Base-by-base conservation (phyloP, 768 basidiomycete genomes). In the Pluteus cervinus region DNA sequence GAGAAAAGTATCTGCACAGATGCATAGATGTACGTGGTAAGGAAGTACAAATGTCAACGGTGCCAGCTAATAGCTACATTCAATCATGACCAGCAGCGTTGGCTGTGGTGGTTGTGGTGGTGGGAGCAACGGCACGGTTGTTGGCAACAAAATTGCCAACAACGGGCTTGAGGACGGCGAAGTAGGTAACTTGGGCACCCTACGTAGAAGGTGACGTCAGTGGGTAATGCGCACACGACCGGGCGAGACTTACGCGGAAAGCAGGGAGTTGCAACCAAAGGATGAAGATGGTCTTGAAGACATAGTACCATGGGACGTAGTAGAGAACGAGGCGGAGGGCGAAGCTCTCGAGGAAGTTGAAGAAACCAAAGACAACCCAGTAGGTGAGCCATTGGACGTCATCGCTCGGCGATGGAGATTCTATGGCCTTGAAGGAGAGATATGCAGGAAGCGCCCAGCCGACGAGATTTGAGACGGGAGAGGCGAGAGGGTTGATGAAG, bases 321-420 rank as follows among this genome's bases (percentile, higher is more conserved):
- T 93, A 90, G 47, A 97, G 80, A 43, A 96, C 75, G 43, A 86
- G 42, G 36, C 85, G 77, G 46, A 88, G 69, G 36, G 86, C 88
- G 50, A 94, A 73, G 53, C 77, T 82, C 67, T 97, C 94, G 43
- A 87, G 52, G 64, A 96, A 88, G 69, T 85, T 94, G 76, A 96
- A 82, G 62, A 81, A 85, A 38, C 90, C 91, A 50, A 96, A 93
- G 37, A 94, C 75, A 55, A 88, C 74, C 94, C 94, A 98, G 72
- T 98, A 98, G 2, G 93, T 94, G 54, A 97, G 73, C 92, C 92
- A 97, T 65, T 96, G 92, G 52, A 85, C 71, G 62, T 94, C 87
- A 49, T 94, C 90, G 48, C 81, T 73, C 42, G 80, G 69, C 3
- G 75, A 71, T n/a, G 89, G 87, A 4, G 74, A 63, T 62, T 98